Evolutionary conservation across 371 early-diverging fungal genomes (phyloP), one percentile per base, ranked within the genome.

Genomic region (Mucor plumbeus): DNA sequence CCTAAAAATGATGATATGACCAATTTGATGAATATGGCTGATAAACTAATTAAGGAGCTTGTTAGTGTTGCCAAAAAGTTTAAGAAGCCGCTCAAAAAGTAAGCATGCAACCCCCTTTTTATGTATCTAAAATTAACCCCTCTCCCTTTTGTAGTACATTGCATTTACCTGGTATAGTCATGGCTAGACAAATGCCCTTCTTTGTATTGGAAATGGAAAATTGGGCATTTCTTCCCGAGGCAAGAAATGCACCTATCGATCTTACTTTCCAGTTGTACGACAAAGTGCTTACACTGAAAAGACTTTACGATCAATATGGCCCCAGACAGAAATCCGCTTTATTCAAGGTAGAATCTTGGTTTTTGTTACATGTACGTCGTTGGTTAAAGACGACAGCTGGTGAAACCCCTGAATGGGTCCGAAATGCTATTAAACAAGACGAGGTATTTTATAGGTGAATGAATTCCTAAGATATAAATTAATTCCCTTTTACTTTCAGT

Each of bases 331-430:
- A 81, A 35, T 69, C 80, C 6, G 78, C 78, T 4, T 55, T 88
- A 31, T 87, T 90, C 67, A 87, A 86, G 50, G 85, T 88, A 5
- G 88, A 87, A 47, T 82, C 81, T 3, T 90, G 90, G 90, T 90
- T 90, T 68, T 70, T 81, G 44, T 77, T 82, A 10, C 87, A 88
- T 69, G 88, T 89, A 0, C 77, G 78, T 43, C 85, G 86, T 57
- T 88, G 88, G 82, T 61, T 90, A 14, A 77, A 78, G 14, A 82
- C 83, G 0, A 83, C 87, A n/a, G 81, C 84, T 39, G 69, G 74
- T 1, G 84, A 84, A 7, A 85, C 87, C 4, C 78, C 77, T 3
- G 88, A 86, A 47, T 89, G 89, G 88, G 88, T 88, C 2, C 80
- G 74, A 36, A 84, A 86, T 62, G 89, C 89, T 1, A 87, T 89